Evolutionary conservation across 192 early-diverging fungal species (phyloP), one percentile per base, ranked within the genome.

Genomic region (Entomortierella chlamydospora): DNA sequence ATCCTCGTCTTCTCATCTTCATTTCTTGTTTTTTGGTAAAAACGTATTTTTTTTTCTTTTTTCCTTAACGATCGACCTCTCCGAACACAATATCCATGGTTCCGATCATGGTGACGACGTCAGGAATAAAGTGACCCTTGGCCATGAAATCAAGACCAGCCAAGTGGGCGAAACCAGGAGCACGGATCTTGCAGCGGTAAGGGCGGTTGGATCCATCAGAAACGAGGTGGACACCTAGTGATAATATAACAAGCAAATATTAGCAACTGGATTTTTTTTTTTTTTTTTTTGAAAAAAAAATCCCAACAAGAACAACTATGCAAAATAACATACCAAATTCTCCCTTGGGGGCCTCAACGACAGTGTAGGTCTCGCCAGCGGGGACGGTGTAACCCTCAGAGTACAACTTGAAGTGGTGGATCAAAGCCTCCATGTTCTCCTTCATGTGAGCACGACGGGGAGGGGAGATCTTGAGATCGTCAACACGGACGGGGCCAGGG

Each of bases 21-120:
- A 39, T 25, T 0, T 30, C 39, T 29, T 23, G n/a, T n/a, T n/a
- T n/a, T n/a, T n/a, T n/a, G n/a, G n/a, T n/a, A n/a, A n/a, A 10
- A 54, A 13, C 6, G 20, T 56, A 25, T 29, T 4, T 29, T 9
- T 9, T n/a, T 18, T 55, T 17, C 11, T 41, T 22, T 20, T 47
- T 47, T 47, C 15, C 61, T 88, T 92, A 94, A 67, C 91, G 92
- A 83, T 92, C 90, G 64, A 95, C 89, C 82, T 95, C 91, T 85
- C 97, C 97, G 89, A 99, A 99, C 88, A 99, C 98, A 84, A 99
- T 91, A 90, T 99, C 97, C 88, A 95, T 93, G 33, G 98, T 99
- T 83, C 96, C 97, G 81, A 99, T 95, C 76, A 98, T 95, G 50
- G 97, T 90, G 30, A 99, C 96, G 65, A 95, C 93, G 86, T 98